Conservation (phyloP, 345 rosid species). For the Viola odorata region DNA sequence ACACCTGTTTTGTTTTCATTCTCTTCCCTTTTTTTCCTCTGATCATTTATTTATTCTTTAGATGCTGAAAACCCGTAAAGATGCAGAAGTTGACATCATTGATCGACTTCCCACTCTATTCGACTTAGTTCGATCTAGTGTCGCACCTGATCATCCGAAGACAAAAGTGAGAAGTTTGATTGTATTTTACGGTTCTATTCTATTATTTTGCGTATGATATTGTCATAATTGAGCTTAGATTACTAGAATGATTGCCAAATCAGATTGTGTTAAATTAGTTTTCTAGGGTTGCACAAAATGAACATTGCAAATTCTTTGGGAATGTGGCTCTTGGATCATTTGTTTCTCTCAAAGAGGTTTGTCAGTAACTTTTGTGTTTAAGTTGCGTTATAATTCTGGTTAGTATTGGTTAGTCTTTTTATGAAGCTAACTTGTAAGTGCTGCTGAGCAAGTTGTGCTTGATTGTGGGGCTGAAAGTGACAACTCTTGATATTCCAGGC, state of each 20-base stretch:
- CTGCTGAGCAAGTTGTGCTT: slow-evolving; percentile 68
- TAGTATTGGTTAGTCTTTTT: not conserved
- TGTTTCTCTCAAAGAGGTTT: slow-evolving; percentile 67
- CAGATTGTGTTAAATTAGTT: slow-evolving; percentile 86
- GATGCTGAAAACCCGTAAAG: slow-evolving; percentile 67
- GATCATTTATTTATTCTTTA: slow-evolving; percentile 11
- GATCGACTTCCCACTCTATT: slow-evolving; percentile 93
- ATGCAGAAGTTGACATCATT: slow-evolving; percentile 60
- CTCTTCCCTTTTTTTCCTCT: not conserved
- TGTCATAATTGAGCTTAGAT: slow-evolving; percentile 43
- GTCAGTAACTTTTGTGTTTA: slow-evolving; percentile 20
- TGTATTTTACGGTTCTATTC: not conserved
- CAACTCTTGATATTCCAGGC: slow-evolving; percentile 65
- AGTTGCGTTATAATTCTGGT: not conserved
- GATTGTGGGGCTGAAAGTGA: slow-evolving; percentile 97
- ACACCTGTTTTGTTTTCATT: not conserved
- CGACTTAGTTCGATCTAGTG: slow-evolving; percentile 91
- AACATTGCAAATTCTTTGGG: slow-evolving; percentile 68
- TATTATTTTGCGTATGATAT: too few relatives aligned
- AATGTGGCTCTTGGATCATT: slow-evolving; percentile 68
- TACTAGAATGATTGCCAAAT: slow-evolving; percentile 45
- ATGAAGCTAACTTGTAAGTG: slow-evolving; percentile 5
- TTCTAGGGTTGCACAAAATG: slow-evolving; percentile 63
- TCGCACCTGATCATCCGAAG: slow-evolving; percentile 95
- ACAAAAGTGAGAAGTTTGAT: slow-evolving; percentile 63